Base-by-base conservation (phyloP, 768 basidiomycete species). In the Lactarius sanguifluus region DNA sequence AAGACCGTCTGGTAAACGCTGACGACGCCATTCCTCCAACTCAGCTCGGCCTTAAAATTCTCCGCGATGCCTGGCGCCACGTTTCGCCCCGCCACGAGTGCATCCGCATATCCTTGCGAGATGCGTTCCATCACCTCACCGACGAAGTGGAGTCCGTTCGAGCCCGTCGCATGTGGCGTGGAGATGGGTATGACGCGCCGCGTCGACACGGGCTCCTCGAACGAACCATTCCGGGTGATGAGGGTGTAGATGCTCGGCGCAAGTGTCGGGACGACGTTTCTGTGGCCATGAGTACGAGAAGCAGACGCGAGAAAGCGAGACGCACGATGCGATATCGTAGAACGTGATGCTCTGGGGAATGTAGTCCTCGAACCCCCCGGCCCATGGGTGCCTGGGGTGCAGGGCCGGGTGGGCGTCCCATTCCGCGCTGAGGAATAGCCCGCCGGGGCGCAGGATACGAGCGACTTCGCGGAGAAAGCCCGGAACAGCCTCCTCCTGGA, bases 361-460 rank as follows among this genome's bases (percentile, higher is more conserved):
- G 38, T 65, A 59, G 0, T 45, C 47, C 7, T 41, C 57, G 34
- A 34, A 57, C 3, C 54, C 43, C 30, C 16, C 55, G 45, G 54
- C 38, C 50, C 13, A 34, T 20, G 68, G 68, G 56, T 71, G 68
- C 28, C 9, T 38, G 13, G 68, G 70, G 32, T 71, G 68, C 9
- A 71, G 62, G 32, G 73, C 64, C 0, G 83, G 79, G 41, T 72
- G 76, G 30, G 80, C 78, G 41, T 77, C 79, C 81, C 87, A 85
- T 76, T 92, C 90, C 50, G 81, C 81, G 1, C 86, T 86, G 9
- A 89, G 68, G 73, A 91, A 88, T 16, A 92, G 75, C 1, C 91
- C 91, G n/a, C 86, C 86, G 5, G 85, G 84, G 55, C 85, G 84
- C 15, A 94, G 78, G 55, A 92, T 79, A 45, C 92, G 85, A 7